phyloP scores from a whole-genome alignment of 768 basidiomycete genomes.

The Lepiota venenata region DNA sequence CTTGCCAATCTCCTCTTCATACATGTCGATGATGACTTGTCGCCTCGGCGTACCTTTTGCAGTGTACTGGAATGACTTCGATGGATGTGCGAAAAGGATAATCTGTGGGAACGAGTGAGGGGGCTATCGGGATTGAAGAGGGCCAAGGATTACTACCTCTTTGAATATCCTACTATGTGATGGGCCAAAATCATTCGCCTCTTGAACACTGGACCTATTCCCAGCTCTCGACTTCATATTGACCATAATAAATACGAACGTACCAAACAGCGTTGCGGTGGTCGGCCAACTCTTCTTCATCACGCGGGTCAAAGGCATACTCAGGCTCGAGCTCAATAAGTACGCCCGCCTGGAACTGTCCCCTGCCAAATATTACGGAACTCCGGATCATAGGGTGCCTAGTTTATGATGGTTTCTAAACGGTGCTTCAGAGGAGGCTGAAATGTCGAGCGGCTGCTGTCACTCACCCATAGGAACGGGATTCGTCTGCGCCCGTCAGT shows the following conservation, averaged over 20 bases:
- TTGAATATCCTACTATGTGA: constrained; percentile 44
- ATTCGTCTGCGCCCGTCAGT: constrained; percentile 24
- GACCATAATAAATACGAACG: not conserved
- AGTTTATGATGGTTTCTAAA: constrained; percentile 35
- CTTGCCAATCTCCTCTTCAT: constrained; percentile 37
- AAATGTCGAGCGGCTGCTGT: not conserved
- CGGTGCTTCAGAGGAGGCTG: not conserved
- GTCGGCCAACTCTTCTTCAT: not conserved
- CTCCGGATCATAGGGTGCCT: constrained; percentile 24
- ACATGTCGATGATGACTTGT: constrained; percentile 30
- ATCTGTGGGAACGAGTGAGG: constrained; percentile 26
- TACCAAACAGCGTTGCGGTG: constrained; percentile 10
- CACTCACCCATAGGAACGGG: constrained; percentile 30
- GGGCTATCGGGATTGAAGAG: not conserved
- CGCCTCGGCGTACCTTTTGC: constrained; percentile 37
- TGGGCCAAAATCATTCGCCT: constrained; percentile 38
- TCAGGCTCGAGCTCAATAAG: constrained; percentile 25
- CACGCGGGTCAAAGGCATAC: constrained; percentile 6
- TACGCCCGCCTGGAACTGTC: constrained; percentile 31
- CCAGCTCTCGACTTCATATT: not conserved
- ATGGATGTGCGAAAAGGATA: constrained; percentile 35
- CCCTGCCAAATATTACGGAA: constrained; percentile 37
- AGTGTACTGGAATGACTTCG: constrained; percentile 40
- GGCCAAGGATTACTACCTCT: constrained; percentile 25
- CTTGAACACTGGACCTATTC: constrained; percentile 35